Evolutionary conservation across 345 rosid species (phyloP).

Genomic region (Orychophragmus violaceus): DNA sequence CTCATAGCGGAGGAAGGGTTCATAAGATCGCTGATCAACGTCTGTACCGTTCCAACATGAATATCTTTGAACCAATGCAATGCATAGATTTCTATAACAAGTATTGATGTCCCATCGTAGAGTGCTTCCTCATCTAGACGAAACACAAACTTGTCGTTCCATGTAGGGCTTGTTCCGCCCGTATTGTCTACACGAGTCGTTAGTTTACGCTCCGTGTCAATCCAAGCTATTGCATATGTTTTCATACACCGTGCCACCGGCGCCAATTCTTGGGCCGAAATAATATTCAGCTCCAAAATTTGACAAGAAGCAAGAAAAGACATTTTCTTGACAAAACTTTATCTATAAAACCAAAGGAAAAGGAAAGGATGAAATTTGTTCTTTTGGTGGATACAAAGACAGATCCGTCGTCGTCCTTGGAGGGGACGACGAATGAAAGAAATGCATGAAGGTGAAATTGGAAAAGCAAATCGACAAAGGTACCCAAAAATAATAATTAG

Average conservation of each 20-base stretch:
- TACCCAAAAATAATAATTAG: constrained; percentile 11
- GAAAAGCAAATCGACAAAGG: background rate
- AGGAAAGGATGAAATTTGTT: background rate
- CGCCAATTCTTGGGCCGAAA: constrained; percentile 71
- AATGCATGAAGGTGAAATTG: constrained; percentile 24
- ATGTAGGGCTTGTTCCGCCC: constrained; percentile 56
- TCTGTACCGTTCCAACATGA: constrained; percentile 70
- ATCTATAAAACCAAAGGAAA: background rate
- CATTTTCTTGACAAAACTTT: constrained; percentile 20
- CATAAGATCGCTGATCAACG: constrained; percentile 52
- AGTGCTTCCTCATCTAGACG: constrained; percentile 67
- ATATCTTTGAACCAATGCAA: constrained; percentile 73
- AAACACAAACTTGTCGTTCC: too few species aligned
- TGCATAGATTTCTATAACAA: constrained; percentile 76
- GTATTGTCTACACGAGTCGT: constrained; percentile 56
- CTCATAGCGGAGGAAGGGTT: constrained; percentile 43
- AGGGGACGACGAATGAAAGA: constrained; percentile 29
- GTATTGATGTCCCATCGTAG: constrained; percentile 53
- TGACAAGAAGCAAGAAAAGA: constrained; percentile 50
- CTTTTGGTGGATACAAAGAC: background rate
- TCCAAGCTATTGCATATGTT: constrained; percentile 84
- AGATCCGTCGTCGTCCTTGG: constrained; percentile 29
- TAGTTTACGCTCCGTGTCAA: constrained; percentile 58
- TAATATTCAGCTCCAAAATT: constrained; percentile 63
- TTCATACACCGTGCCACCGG: constrained; percentile 56